Evolutionary conservation across 768 basidiomycete genomes (phyloP).

Genomic region (Lactarius hatsudake): DNA sequence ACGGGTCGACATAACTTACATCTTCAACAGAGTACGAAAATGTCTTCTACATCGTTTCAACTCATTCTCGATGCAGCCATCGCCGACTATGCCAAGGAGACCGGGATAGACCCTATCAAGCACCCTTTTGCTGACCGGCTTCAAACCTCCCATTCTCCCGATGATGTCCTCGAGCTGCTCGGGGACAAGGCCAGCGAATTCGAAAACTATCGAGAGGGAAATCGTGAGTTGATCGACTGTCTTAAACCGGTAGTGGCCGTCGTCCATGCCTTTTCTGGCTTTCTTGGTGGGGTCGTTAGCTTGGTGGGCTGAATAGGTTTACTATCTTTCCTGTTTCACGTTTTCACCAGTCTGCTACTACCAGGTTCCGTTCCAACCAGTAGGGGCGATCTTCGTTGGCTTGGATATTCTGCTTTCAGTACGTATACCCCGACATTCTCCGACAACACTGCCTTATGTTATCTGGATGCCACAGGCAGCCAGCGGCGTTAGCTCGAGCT

Average conservation of each 20-base stretch:
- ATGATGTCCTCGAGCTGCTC: background rate
- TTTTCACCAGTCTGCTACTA: background rate
- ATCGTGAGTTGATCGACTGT: background rate
- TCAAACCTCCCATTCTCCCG: background rate
- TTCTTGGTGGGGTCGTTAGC: background rate
- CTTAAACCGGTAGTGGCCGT: background rate
- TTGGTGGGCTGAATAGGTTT: background rate
- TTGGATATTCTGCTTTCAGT: background rate
- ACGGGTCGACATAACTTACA: too few relatives aligned
- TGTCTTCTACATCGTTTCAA: background rate
- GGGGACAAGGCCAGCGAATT: background rate
- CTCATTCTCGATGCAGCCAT: background rate
- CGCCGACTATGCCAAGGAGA: background rate
- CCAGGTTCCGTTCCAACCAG: background rate
- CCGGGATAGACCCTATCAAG: background rate
- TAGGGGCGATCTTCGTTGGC: background rate
- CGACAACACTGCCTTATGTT: background rate
- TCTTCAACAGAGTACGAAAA: background rate
- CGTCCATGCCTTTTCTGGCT: background rate
- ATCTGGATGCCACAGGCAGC: background rate
- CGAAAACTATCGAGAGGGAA: background rate
- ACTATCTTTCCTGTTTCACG: background rate
- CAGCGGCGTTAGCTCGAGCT: background rate
- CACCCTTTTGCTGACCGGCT: background rate
- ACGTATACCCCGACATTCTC: background rate